A percentile compares a stretch with the other conserved stretches of the same genome.
phyloP scores from a whole-genome alignment of 441 rosid species.

The Theobroma grandiflorum region DNA sequence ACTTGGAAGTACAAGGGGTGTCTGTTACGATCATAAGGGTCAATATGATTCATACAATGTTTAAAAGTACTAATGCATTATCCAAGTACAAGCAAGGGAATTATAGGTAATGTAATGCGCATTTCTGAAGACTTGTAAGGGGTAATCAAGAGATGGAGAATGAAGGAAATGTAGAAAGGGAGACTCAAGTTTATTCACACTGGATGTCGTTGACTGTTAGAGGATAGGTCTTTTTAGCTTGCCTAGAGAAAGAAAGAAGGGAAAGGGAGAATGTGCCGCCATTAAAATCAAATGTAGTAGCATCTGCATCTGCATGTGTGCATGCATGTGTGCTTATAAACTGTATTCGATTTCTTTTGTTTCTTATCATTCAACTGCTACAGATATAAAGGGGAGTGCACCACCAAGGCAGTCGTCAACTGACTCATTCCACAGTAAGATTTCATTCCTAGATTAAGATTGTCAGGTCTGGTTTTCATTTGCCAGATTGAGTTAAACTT shows the following conservation, averaged over 20 bases:
- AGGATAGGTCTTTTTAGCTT: not conserved
- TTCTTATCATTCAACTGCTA: slow-evolving; percentile 28
- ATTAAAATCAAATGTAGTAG: not conserved
- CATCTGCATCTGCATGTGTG: not conserved
- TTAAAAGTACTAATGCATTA: not conserved
- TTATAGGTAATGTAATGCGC: slow-evolving; percentile 3
- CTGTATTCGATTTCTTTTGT: not conserved
- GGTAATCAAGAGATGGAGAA: not conserved
- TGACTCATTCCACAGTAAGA: slow-evolving; percentile 57
- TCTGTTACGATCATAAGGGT: not conserved
- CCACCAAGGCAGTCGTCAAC: slow-evolving; percentile 55
- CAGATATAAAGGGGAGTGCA: slow-evolving; percentile 54
- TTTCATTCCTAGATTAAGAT: slow-evolving; percentile 16
- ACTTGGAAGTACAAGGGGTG: not conserved
- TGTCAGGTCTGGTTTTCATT: not conserved
- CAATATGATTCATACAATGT: not conserved
- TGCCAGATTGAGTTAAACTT: not conserved
- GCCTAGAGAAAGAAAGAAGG: not conserved
- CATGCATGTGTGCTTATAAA: slow-evolving; percentile 4
- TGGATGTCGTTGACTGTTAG: not conserved
- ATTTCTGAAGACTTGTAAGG: not conserved
- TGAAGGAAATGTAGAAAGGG: not conserved
- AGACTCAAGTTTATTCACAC: not conserved
- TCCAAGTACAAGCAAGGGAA: not conserved
- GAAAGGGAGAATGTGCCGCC: not conserved